Base-by-base conservation (phyloP, 805 yeast genomes). In the Lipomyces anomalus region DNA sequence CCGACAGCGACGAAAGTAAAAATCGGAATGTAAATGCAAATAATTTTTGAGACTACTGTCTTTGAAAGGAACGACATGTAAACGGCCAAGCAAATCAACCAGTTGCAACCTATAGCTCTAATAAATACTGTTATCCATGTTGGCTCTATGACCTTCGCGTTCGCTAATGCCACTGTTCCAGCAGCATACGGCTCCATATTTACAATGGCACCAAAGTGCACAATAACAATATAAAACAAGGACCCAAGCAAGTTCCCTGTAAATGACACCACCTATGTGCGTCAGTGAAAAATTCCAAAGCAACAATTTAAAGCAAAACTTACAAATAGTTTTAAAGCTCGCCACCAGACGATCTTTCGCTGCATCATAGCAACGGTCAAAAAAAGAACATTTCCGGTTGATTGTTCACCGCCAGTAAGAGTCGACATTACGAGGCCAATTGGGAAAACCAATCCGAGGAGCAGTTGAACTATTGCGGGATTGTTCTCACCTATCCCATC, bases 1-100 rank as follows among this genome's bases (percentile, higher is more conserved):
- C 94, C 92, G 70, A 80, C 69, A 1, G 80, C 57, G n/a, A 83
- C 92, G 63, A 85, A 83, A 0, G 89, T 78, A 62, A 83, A 82
- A 13, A 84, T 71, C 0, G 95, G 95, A 18, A 84, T 60, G 13
- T 70, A 58, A 67, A 84, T 74, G 67, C 82, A 64, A 4, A 81
- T 38, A 23, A 81, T 69, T 56, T 82, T 83, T 29, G 85, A 94
- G 59, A 85, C 94, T 6, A 80, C 59, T 0, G 95, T 94, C 58
- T 81, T 82, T 4, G 83, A 84, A 79, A 84, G 75, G 34, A 85
- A 66, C 59, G 84, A 94, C 38, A 84, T 64, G 63, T 82, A 84
- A 6, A 84, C 79, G 1, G 88, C 94, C 23, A 84, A 64, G 44
- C 82, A 76, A 22, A 85, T 94, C 56, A 72, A 81, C 59, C 84